Evolutionary conservation across 192 early-diverging fungal species (phyloP), one percentile per base, ranked within the genome.

Genomic region (Polychytrium aggregatum): DNA sequence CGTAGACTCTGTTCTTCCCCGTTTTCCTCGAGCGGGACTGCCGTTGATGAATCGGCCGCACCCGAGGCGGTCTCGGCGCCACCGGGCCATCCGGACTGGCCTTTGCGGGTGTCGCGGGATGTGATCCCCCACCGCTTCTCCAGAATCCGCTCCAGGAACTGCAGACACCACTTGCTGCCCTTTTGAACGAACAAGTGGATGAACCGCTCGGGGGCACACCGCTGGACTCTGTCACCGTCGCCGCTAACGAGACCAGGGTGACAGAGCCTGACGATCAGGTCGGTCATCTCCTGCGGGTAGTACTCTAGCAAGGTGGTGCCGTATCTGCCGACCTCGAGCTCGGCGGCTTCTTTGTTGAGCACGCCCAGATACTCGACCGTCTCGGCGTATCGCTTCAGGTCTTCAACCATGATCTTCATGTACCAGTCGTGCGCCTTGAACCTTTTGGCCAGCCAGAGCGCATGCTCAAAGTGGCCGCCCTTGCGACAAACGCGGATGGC

Each of bases 401-500:
- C 92, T 54, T 94, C 91, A 6, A 98, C 78, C 40, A 82, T 81
- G 48, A 98, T 88, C 45, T 85, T 80, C 31, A 98, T 57, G 54
- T 90, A 93, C 70, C 80, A 70, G 30, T 84, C 86, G 48, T 90
- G 82, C 48, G 86, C 81, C 18, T 77, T 63, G 56, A 83, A 90
- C 55, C 82, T 82, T 58, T 83, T 76, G 2, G 92, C 88, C 33
- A 98, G 60, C 42, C 81, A 84, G n/a, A 92, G 73, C n/a, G 91
- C 91, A 48, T 96, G 90, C 27, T 86, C 77, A 53, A 77, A 79
- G 62, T 90, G 96, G 0, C 90, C 88, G 0, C 90, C 86, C 50
- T 87, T 85, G 14, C 90, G 70, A 60, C 92, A 96, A 11, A 94
- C 91, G 37, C 80, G 71, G 48, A 98, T 94, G 25, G 91, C 95